Conservation (phyloP, 495 filamentous ascomycete species). For the Talaromyces adpressus region DNA sequence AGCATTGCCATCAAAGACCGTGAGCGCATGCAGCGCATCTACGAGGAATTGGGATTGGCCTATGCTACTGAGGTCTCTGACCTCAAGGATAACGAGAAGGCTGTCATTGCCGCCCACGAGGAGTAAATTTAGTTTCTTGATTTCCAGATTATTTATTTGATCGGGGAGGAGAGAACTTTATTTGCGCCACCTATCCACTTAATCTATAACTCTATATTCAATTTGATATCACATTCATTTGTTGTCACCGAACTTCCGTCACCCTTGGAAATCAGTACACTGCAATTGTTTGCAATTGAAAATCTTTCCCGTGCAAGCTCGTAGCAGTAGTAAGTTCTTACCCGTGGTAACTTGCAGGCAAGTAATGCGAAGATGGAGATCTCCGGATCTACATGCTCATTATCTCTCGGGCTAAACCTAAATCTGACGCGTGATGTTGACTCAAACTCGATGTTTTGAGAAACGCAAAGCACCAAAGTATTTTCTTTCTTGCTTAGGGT, state of each 20-base stretch:
- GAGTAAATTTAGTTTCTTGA: neutral
- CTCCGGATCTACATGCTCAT: too few relatives aligned
- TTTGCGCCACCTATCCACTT: neutral
- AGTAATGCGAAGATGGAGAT: too few relatives aligned
- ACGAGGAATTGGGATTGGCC: constrained; percentile 25
- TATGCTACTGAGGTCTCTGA: constrained; percentile 24
- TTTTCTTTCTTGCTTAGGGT: too few relatives aligned
- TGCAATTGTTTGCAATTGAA: neutral
- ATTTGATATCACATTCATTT: neutral
- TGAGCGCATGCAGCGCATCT: constrained; percentile 24
- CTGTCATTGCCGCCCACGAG: neutral
- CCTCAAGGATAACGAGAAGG: constrained; percentile 17
- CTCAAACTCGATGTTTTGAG: too few relatives aligned
- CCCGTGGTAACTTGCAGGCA: too few relatives aligned
- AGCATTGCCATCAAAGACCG: constrained; percentile 27
- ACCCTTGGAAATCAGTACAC: neutral
- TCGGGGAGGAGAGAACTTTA: neutral
- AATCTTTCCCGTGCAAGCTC: too few relatives aligned
- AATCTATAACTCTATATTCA: neutral
- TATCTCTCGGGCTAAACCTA: too few relatives aligned
- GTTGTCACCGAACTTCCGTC: neutral
- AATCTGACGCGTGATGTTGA: too few relatives aligned
- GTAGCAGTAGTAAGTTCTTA: too few relatives aligned
- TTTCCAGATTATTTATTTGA: neutral
- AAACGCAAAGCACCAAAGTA: too few relatives aligned